Evolutionary conservation across 441 rosid species (phyloP).

Genomic region (Euphorbia schlechtendalii): DNA sequence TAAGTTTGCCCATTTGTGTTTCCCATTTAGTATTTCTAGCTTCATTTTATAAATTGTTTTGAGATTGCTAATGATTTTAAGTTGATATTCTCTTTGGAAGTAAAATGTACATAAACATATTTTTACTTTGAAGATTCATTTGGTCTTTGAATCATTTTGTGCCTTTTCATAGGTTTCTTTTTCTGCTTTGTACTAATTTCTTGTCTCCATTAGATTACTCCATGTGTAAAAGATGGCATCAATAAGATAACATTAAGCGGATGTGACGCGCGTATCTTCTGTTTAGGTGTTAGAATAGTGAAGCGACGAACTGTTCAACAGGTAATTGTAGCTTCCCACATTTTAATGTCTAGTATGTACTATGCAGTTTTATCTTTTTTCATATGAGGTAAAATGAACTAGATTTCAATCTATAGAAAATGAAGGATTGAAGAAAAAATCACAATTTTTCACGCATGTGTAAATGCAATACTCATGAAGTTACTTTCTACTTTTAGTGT

Average conservation of each 20-base stretch:
- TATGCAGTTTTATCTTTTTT: not conserved
- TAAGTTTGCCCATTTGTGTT: slow-evolving; percentile 35
- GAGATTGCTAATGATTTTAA: no score
- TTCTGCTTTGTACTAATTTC: slow-evolving; percentile 14
- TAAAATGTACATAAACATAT: no score
- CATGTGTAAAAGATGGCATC: slow-evolving; percentile 63
- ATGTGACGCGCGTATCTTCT: slow-evolving; percentile 73
- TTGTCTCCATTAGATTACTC: slow-evolving; percentile 49
- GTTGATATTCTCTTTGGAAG: no score
- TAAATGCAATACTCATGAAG: not conserved
- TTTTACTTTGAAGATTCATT: not conserved
- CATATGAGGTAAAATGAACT: not conserved
- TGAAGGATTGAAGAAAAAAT: not conserved
- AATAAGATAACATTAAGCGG: slow-evolving; percentile 72
- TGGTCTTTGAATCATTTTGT: not conserved
- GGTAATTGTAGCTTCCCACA: slow-evolving; percentile 34
- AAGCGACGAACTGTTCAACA: slow-evolving; percentile 80
- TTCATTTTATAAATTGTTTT: not conserved
- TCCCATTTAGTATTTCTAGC: not conserved
- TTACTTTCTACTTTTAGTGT: no score
- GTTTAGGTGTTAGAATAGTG: slow-evolving; percentile 88
- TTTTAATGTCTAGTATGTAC: not conserved
- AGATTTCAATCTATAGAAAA: not conserved
- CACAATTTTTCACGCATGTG: not conserved
- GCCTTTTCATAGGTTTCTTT: slow-evolving; percentile 1